Conservation (phyloP, 2,329 filamentous ascomycete species). For the Coniochaeta prunicola region DNA sequence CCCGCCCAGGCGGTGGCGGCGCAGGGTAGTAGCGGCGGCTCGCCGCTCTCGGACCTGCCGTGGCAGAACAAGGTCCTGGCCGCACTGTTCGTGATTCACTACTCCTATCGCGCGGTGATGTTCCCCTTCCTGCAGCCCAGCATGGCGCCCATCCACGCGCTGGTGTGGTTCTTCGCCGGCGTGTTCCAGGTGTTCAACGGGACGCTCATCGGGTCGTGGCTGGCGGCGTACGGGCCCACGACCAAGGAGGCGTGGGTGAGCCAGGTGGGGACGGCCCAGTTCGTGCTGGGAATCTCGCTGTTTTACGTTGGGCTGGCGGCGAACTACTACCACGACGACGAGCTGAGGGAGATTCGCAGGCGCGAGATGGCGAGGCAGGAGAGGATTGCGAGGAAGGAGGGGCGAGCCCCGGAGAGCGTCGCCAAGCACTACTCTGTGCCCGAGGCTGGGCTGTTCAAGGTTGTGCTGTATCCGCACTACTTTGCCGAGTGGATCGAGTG, state of each 20-base stretch:
- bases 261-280: slow-evolving; percentile 34
- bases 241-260: slow-evolving; percentile 43
- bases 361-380: slow-evolving; percentile 56
- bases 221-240: slow-evolving; percentile 71
- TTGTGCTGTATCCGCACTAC: slow-evolving; percentile 87
- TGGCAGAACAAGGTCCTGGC: slow-evolving; percentile 74
- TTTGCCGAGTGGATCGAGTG: slow-evolving; percentile 97
- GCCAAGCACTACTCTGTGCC: slow-evolving; percentile 86
- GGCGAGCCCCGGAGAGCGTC: slow-evolving; percentile 30
- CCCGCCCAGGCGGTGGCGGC: slow-evolving; percentile 48
- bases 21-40: no score
- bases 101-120: slow-evolving; percentile 80
- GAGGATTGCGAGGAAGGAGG: slow-evolving; percentile 25
- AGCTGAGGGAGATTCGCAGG: slow-evolving; percentile 78
- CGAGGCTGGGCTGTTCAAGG: slow-evolving; percentile 71
- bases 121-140: slow-evolving; percentile 78
- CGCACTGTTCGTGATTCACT: slow-evolving; percentile 70
- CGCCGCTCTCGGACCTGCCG: slow-evolving; percentile 42
- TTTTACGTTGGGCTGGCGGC: slow-evolving; percentile 70
- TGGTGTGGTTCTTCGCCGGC: slow-evolving; percentile 58
- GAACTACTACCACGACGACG: slow-evolving; percentile 87
- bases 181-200: slow-evolving; percentile 78
- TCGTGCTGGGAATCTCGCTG: slow-evolving; percentile 59
- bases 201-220: slow-evolving; percentile 69
- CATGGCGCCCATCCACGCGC: slow-evolving; percentile 80